These are phyloP conservation scores for Cyberlindnera meyerae DNA, from an alignment of 805 yeast species.

Conservation along the genomic window DNA sequence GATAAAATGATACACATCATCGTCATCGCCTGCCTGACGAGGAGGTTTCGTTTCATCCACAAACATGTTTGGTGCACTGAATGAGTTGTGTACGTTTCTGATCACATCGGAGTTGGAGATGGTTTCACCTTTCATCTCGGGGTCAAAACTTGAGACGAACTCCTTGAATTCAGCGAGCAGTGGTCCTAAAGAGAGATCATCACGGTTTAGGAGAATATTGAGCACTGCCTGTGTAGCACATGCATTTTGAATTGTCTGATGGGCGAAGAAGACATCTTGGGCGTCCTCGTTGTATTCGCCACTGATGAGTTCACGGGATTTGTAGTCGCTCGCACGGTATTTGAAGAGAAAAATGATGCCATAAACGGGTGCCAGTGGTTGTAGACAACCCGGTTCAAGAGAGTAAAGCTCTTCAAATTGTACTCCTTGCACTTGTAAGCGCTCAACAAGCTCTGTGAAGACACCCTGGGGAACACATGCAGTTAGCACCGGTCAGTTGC, in stretches of 20 bases:
- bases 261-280: conserved; percentile 50
- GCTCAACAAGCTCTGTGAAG: conserved; percentile 57
- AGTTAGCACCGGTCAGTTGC: no score
- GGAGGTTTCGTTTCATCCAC: conserved; percentile 34
- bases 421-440: conserved; percentile 45
- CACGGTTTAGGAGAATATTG: conserved; percentile 45
- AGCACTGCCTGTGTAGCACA: conserved; percentile 73
- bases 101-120: conserved; percentile 54
- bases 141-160: conserved; percentile 50
- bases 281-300: conserved; percentile 39
- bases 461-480: conserved; percentile 39
- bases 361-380: conserved; percentile 38
- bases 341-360: conserved; percentile 64
- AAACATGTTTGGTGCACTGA: conserved; percentile 49
- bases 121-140: conserved; percentile 56
- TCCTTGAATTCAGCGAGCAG: conserved; percentile 42
- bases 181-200: conserved; percentile 41
- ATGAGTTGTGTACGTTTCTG: conserved; percentile 55
- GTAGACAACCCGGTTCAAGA: conserved; percentile 41
- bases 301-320: conserved; percentile 31
- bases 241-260: conserved; percentile 61
- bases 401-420: conserved; percentile 56
- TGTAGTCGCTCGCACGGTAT: conserved; percentile 41
- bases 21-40: conserved; percentile 32
- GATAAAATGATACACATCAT: conserved; percentile 56